Conservation (phyloP, 1,284 basidiomycete genomes). For the Ceratobasidium sp. region DNA sequence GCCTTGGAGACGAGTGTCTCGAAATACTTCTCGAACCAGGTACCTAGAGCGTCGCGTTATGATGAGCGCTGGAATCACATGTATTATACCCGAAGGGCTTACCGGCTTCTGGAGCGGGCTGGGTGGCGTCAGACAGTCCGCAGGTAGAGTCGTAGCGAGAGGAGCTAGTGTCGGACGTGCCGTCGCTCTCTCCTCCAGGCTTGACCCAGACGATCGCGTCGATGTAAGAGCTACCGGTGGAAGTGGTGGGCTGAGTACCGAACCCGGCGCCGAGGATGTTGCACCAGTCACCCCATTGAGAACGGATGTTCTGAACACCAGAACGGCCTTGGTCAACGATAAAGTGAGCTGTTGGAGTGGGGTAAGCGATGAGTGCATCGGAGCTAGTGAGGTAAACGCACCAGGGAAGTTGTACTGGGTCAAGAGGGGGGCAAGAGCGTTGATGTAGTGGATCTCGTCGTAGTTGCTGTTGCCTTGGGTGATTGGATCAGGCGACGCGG, state of each 20-base stretch:
- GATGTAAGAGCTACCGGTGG: slow-evolving; percentile 67
- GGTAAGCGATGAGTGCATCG: neutral
- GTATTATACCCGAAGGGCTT: too few species aligned
- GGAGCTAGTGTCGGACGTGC: slow-evolving; percentile 72
- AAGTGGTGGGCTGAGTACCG: slow-evolving; percentile 69
- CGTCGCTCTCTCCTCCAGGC: slow-evolving; percentile 77
- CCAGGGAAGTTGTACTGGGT: slow-evolving; percentile 67
- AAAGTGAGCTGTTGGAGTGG: slow-evolving; percentile 58
- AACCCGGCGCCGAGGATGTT: slow-evolving; percentile 75
- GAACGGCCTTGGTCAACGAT: slow-evolving; percentile 76
- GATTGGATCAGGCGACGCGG: slow-evolving; percentile 70
- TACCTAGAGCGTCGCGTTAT: slow-evolving; percentile 48
- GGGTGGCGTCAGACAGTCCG: slow-evolving; percentile 63
- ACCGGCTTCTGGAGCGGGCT: slow-evolving; percentile 74
- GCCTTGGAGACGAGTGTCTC: too few species aligned
- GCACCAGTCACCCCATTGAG: slow-evolving; percentile 70
- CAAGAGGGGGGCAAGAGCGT: slow-evolving; percentile 68
- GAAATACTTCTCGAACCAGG: slow-evolving; percentile 77
- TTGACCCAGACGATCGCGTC: slow-evolving; percentile 77
- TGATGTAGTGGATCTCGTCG: slow-evolving; percentile 74
- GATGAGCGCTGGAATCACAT: neutral
- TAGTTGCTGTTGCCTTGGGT: slow-evolving; percentile 72
- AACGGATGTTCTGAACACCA: slow-evolving; percentile 72
- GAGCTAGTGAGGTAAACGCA: slow-evolving; percentile 45
- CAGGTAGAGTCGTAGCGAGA: slow-evolving; percentile 72